Conservation (phyloP, 768 basidiomycete species). For the Rhodotorula babjevae region DNA sequence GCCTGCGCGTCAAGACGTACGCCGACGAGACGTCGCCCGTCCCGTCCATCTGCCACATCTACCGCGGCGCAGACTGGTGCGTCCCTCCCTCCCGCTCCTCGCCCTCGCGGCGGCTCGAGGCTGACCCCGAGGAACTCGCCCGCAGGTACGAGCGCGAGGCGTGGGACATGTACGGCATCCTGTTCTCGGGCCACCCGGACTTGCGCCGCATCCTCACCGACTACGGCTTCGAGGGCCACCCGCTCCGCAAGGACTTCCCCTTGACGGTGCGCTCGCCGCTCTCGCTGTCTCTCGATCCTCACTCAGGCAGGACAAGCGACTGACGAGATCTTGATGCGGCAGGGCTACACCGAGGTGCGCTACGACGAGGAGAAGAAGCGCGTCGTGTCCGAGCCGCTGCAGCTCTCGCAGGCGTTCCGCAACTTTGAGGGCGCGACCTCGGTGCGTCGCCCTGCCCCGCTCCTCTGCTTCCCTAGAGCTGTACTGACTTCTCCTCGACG, state of each 20-base stretch:
- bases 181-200: conserved; percentile 94
- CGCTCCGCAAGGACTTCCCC: conserved; percentile 96
- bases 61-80: conserved; percentile 89
- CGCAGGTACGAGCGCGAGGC: conserved; percentile 90
- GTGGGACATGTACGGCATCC: conserved; percentile 96
- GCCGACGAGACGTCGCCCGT: conserved; percentile 87
- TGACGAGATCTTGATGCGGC: background rate
- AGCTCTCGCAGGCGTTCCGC: conserved; percentile 95
- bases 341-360: conserved; percentile 98
- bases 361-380: conserved; percentile 67
- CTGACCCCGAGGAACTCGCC: background rate
- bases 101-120: no score
- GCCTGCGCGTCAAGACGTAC: conserved; percentile 95
- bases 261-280: conserved; percentile 62
- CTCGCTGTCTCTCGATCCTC: background rate
- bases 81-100: conserved; percentile 34
- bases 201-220: conserved; percentile 97
- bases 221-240: conserved; percentile 84
- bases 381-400: conserved; percentile 67
- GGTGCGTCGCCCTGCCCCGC: conserved; percentile 4
- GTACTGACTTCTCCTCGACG: conserved; percentile 48
- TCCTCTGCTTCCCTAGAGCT: background rate
- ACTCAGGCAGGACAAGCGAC: background rate
- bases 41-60: conserved; percentile 72
- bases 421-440: conserved; percentile 68